Evolutionary conservation across 257 asterid genomes (phyloP).

Genomic region (Solanum sejunctum): DNA sequence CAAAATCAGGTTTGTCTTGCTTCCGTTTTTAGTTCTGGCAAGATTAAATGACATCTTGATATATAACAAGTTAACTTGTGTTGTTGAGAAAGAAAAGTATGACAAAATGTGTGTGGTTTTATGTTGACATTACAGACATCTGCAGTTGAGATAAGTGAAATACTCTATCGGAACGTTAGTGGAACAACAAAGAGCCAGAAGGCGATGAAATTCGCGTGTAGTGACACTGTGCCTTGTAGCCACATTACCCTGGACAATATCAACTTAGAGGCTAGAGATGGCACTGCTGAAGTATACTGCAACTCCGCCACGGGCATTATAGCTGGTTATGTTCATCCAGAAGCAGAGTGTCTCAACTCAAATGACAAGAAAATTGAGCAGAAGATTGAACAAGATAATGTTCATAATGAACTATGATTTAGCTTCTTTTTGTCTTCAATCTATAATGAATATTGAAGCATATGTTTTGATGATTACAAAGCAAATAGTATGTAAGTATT

Average conservation of each 20-base stretch:
- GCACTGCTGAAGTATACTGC: conserved; percentile 61
- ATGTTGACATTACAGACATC: conserved; percentile 32
- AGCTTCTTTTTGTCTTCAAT: not conserved
- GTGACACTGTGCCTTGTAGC: conserved; percentile 68
- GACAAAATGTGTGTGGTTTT: not conserved
- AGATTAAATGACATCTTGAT: too few species aligned
- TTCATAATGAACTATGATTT: conserved; percentile 59
- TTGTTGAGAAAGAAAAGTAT: not conserved
- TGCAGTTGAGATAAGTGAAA: conserved; percentile 61
- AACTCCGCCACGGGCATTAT: conserved; percentile 59
- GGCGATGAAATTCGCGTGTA: conserved; percentile 78
- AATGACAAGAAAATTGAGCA: conserved; percentile 23
- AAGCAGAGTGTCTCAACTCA: conserved; percentile 61
- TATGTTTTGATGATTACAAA: not conserved
- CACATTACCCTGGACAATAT: conserved; percentile 54
- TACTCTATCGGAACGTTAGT: conserved; percentile 41
- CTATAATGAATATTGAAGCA: not conserved
- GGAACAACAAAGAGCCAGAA: conserved; percentile 47
- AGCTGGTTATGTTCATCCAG: conserved; percentile 56
- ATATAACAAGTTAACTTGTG: not conserved
- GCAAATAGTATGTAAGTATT: not conserved
- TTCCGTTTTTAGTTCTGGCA: too few species aligned
- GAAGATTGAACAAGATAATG: conserved; percentile 13
- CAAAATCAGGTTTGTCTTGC: conserved; percentile 49
- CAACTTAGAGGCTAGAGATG: conserved; percentile 42